phyloP scores from a whole-genome alignment of 495 filamentous ascomycete genomes.

The Podospora comata region DNA sequence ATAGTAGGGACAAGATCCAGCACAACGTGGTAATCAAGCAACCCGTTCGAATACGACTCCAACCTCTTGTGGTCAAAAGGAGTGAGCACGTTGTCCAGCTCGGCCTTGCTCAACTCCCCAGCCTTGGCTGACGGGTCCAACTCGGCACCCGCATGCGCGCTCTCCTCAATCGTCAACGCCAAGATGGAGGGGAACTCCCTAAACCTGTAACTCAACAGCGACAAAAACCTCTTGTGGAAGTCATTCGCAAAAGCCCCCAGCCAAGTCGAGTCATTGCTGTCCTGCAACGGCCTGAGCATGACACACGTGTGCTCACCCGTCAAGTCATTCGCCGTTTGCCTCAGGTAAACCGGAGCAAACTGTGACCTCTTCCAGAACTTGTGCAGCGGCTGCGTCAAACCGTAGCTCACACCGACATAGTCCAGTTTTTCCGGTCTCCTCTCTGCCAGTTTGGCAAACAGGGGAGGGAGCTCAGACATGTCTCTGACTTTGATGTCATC shows the following conservation, averaged over 20 bases:
- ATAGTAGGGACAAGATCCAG: constrained; percentile 85
- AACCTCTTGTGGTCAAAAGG: constrained; percentile 93
- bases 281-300: constrained; percentile 79
- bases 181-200: constrained; percentile 75
- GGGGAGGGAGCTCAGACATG: constrained; percentile 83
- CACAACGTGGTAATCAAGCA: constrained; percentile 96
- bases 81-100: constrained; percentile 72
- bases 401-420: constrained; percentile 93
- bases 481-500: constrained; percentile 88
- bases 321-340: constrained; percentile 93
- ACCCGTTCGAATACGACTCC: constrained; percentile 92
- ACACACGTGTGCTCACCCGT: constrained; percentile 98
- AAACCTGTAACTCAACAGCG: constrained; percentile 89
- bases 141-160: constrained; percentile 70
- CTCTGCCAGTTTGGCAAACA: constrained; percentile 87
- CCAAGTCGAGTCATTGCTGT: constrained; percentile 69
- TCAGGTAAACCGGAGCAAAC: constrained; percentile 91
- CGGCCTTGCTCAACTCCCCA: constrained; percentile 59
- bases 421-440: constrained; percentile 76
- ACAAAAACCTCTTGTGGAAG: constrained; percentile 87
- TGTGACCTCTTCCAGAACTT: constrained; percentile 90
- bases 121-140: constrained; percentile 49
- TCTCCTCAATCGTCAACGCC: constrained; percentile 85
- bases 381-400: constrained; percentile 82
- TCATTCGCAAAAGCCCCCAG: constrained; percentile 85